Evolutionary conservation across 2,329 filamentous ascomycete genomes (phyloP).

Genomic region (Tolypocladium tropicale): DNA sequence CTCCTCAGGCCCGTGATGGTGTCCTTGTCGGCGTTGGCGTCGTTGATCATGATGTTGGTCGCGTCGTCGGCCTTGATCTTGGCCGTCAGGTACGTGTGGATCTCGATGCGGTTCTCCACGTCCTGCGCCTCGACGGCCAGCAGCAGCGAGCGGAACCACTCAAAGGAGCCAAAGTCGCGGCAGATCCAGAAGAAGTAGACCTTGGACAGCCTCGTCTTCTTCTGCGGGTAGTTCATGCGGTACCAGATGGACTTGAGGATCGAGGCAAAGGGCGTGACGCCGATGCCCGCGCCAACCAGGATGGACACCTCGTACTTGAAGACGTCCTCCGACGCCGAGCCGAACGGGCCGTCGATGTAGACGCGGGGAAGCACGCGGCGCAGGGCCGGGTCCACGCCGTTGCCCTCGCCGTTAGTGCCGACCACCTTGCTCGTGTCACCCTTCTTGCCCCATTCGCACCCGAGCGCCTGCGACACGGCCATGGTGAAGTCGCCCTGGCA

Average conservation of each 20-base stretch:
- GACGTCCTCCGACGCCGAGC: constrained; percentile 77
- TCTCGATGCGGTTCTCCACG: constrained; percentile 74
- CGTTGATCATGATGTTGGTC: constrained; percentile 89
- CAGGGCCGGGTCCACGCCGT: constrained; percentile 56
- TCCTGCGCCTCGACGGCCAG: constrained; percentile 82
- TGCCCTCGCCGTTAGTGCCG: constrained; percentile 50
- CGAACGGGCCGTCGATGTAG: constrained; percentile 78
- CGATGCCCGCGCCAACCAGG: constrained; percentile 74
- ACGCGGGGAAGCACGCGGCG: constrained; percentile 66
- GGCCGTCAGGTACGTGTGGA: constrained; percentile 79
- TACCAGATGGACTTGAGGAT: constrained; percentile 92
- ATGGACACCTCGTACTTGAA: constrained; percentile 80
- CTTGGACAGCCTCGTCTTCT: constrained; percentile 69
- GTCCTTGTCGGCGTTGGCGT: constrained; percentile 74
- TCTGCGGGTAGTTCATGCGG: constrained; percentile 78
- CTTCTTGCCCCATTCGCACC: constrained; percentile 59
- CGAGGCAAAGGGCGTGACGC: constrained; percentile 77
- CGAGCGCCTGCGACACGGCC: constrained; percentile 56
- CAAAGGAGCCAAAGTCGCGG: constrained; percentile 77
- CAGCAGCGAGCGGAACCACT: constrained; percentile 80
- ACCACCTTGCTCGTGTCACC: constrained; percentile 54
- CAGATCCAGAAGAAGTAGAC: constrained; percentile 94
- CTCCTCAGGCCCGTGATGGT: constrained; percentile 74
- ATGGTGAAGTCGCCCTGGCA: constrained; percentile 76
- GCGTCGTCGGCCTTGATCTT: constrained; percentile 80